A percentile compares a stretch with the other conserved stretches of the same genome.
phyloP scores from a whole-genome alignment of 2,329 filamentous ascomycete genomes.

The Talaromyces sp. region DNA sequence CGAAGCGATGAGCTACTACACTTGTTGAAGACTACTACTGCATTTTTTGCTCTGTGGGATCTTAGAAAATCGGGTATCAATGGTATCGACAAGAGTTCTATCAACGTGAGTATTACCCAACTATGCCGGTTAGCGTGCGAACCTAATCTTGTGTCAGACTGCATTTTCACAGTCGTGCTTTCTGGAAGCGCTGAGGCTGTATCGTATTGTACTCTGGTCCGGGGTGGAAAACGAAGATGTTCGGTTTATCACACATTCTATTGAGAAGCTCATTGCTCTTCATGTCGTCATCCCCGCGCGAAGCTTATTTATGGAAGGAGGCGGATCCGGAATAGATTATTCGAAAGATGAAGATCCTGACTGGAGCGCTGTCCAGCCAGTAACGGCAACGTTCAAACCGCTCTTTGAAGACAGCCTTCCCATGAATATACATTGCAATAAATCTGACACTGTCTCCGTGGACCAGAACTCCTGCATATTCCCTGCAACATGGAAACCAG shows the following conservation, averaged over 20 bases:
- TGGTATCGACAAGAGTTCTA: slow-evolving; percentile 29
- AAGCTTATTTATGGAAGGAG: slow-evolving; percentile 32
- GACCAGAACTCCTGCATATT: slow-evolving; percentile 10
- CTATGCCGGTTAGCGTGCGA: not conserved
- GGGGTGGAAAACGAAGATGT: slow-evolving; percentile 30
- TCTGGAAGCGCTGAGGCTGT: slow-evolving; percentile 31
- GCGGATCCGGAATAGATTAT: slow-evolving; percentile 31
- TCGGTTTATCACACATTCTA: slow-evolving; percentile 26
- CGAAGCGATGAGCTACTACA: slow-evolving; percentile 31
- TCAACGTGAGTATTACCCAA: slow-evolving; percentile 26
- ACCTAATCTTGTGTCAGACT: slow-evolving; percentile 15
- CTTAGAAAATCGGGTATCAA: slow-evolving; percentile 31
- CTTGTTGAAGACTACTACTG: slow-evolving; percentile 30
- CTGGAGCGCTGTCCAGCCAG: slow-evolving; percentile 30
- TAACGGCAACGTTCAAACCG: slow-evolving; percentile 34
- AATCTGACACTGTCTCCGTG: not conserved
- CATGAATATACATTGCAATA: slow-evolving; percentile 11
- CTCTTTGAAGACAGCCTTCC: slow-evolving; percentile 25
- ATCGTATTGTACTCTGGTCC: slow-evolving; percentile 24
- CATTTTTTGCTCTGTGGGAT: slow-evolving; percentile 36
- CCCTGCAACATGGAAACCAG: slow-evolving; percentile 25
- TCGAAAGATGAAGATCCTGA: slow-evolving; percentile 29
- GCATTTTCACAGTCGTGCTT: slow-evolving; percentile 31
- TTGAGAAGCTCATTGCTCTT: slow-evolving; percentile 36
- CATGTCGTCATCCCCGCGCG: slow-evolving; percentile 41